Base-by-base conservation (phyloP, 306 rosid genomes). In the Vachellia collinsii region DNA sequence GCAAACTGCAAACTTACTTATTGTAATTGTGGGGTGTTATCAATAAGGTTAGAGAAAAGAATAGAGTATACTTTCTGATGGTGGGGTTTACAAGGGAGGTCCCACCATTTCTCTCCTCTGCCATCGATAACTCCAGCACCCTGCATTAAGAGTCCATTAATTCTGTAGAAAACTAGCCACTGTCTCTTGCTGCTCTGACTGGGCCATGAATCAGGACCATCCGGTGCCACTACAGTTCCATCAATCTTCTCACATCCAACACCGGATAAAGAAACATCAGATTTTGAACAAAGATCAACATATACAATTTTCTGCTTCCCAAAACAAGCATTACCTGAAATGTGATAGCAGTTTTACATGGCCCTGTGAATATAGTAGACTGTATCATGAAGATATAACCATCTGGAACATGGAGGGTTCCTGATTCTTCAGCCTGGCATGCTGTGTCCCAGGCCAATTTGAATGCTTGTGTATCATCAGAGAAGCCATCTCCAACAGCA, bases 21-120 rank as follows among this genome's bases (percentile, higher is more conserved):
- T 14, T 23, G 65, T 74, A 43, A 34, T 17, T 16, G 17, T 56
- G n/a, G 29, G 38, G 25, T 43, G 50, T 68, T 17, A 0, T 43
- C 4, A 70, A 0, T 77, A 41, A 43, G 19, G 34, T 14, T 1
- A 17, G 43, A 47, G 25, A 65, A 3, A 36, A 5, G 19, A 59
- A 54, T 4, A 63, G 5, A 3, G 44, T 64, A 29, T 88, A 85
- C 93, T 75, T 83, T 42, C 20, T 25, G 41, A 13, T 67, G 83
- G 84, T 88, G 89, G 42, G 92, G 89, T 59, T 88, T 89, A 79
- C 94, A 86, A 8, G 90, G 90, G 67, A 89, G 93, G 66, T 88
- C 74, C 97, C 97, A 89, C 93, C 97, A 91, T 75, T 88, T 85
- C 85, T 88, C 82, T 75, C 94, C 97, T 79, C 82, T 88, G 12